Evolutionary conservation across 768 basidiomycete species (phyloP).

Genomic region (Mycena venus): DNA sequence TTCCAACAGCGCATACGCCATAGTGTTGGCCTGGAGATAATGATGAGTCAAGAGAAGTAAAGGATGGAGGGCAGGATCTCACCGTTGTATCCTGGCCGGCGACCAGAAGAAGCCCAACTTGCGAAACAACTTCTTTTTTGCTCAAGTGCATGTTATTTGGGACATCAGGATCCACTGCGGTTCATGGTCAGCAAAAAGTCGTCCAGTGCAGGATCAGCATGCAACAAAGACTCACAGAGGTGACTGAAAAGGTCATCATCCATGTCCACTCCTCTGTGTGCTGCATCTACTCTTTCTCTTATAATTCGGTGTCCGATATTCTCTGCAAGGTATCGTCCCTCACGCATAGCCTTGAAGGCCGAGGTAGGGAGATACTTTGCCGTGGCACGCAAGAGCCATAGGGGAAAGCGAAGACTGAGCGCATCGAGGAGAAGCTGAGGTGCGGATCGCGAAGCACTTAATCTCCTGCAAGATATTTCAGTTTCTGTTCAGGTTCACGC

Average conservation of each 20-base stretch:
- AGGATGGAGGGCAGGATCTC: neutral
- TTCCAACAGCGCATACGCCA: constrained; percentile 6
- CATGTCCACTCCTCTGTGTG: no score
- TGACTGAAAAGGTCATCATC: no score
- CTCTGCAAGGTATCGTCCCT: neutral
- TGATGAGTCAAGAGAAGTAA: neutral
- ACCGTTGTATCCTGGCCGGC: constrained; percentile 27
- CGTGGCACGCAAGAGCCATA: neutral
- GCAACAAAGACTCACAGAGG: no score
- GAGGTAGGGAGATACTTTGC: constrained; percentile 1
- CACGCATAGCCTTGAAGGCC: neutral
- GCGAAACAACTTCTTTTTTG: neutral
- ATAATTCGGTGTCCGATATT: neutral
- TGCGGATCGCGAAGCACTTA: neutral
- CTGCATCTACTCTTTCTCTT: neutral
- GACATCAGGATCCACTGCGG: no score
- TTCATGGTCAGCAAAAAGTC: no score
- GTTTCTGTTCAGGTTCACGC: neutral
- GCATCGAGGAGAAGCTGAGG: neutral
- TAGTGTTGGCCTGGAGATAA: constrained; percentile 15
- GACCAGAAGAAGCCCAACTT: constrained; percentile 5
- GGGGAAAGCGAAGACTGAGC: neutral
- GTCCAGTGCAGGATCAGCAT: no score
- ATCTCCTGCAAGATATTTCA: no score
- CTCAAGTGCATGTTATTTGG: neutral